Evolutionary conservation across 2,329 filamentous ascomycete species (phyloP).

Genomic region (Penicillium sp.): DNA sequence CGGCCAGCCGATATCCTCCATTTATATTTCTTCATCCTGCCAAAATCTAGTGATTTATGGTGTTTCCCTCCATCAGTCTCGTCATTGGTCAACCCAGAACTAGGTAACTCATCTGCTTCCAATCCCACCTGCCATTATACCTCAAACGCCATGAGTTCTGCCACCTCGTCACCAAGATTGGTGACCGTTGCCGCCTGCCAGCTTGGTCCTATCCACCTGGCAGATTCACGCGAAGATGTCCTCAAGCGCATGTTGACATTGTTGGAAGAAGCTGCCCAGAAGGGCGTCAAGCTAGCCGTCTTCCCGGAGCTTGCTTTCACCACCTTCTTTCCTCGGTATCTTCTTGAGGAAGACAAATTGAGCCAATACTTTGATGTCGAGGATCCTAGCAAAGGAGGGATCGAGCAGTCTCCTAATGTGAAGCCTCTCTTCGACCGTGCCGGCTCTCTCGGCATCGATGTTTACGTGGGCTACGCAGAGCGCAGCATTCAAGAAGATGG

Average conservation of each 20-base stretch:
- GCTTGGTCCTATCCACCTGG: constrained; percentile 49
- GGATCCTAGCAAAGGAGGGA: constrained; percentile 22
- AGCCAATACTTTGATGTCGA: constrained; percentile 53
- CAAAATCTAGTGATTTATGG: too few relatives aligned
- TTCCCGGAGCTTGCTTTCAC: constrained; percentile 57
- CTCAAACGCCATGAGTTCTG: not conserved
- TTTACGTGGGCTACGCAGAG: constrained; percentile 55
- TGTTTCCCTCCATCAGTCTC: too few relatives aligned
- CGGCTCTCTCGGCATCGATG: constrained; percentile 48
- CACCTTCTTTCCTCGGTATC: constrained; percentile 56
- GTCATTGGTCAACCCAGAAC: too few relatives aligned
- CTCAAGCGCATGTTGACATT: constrained; percentile 52
- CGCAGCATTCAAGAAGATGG: constrained; percentile 40
- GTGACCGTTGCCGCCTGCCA: constrained; percentile 53
- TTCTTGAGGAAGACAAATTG: constrained; percentile 46
- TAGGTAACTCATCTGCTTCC: too few relatives aligned
- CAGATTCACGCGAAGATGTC: constrained; percentile 43
- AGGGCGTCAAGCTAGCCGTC: constrained; percentile 51
- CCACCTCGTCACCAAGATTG: not conserved
- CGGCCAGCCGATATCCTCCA: too few relatives aligned
- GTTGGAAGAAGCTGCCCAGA: constrained; percentile 46
- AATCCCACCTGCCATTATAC: too few relatives aligned
- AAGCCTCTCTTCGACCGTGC: constrained; percentile 52
- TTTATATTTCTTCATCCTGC: too few relatives aligned
- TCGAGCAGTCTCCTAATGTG: constrained; percentile 43